Evolutionary conservation across 2,329 filamentous ascomycete species (phyloP).

Genomic region (Stachybotrys echinatus): DNA sequence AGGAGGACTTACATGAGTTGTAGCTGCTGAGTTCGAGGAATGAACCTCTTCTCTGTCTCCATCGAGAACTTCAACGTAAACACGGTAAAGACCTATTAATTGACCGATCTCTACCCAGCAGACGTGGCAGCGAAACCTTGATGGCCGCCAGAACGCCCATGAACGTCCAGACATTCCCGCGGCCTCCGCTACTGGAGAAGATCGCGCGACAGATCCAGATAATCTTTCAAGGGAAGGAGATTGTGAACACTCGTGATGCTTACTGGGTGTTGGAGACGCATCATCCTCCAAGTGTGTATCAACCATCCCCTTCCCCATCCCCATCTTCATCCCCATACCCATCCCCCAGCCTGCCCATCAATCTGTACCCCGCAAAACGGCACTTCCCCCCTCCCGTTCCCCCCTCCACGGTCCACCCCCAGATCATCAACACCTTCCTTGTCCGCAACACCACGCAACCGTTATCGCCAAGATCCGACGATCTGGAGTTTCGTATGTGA

Average conservation of each 20-base stretch:
- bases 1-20: too few relatives aligned
- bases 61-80: too few relatives aligned
- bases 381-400: neutral
- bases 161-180: conserved; percentile 53
- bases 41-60: too few relatives aligned
- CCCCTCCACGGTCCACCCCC: neutral
- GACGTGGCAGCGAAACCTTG: neutral
- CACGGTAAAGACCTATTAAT: too few relatives aligned
- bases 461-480: too few relatives aligned
- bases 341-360: neutral
- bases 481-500: too few relatives aligned
- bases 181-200: conserved; percentile 51
- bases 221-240: conserved; percentile 46
- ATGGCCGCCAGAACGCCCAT: conserved; percentile 38
- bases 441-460: too few relatives aligned
- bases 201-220: conserved; percentile 49
- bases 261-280: conserved; percentile 60
- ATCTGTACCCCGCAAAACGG: neutral
- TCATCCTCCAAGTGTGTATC: conserved; percentile 53
- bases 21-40: too few relatives aligned
- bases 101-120: neutral
- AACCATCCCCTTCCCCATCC: neutral
- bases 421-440: too few relatives aligned
- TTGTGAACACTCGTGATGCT: conserved; percentile 53
- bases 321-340: neutral